Conservation (phyloP, 2,329 filamentous ascomycete species). For the Aspergillus aculeatinus region DNA sequence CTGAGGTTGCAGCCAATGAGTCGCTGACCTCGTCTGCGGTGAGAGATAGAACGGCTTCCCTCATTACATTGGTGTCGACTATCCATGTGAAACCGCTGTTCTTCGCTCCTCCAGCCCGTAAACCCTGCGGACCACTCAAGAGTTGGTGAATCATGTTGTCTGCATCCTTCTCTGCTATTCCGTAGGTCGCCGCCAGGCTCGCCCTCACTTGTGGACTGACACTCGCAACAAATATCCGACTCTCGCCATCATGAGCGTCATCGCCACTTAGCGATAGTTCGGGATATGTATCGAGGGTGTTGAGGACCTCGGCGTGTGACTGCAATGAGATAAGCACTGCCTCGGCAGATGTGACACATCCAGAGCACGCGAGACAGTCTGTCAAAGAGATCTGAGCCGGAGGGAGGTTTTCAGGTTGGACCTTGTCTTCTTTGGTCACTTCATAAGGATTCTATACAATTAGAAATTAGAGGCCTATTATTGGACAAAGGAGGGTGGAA, state of each 20-base stretch:
- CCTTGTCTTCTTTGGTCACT: conserved; percentile 88
- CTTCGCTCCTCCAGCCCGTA: conserved; percentile 68
- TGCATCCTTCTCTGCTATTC: conserved; percentile 69
- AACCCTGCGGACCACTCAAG: conserved; percentile 66
- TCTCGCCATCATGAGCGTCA: conserved; percentile 40
- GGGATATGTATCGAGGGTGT: conserved; percentile 67
- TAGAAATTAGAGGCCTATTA: conserved; percentile 21
- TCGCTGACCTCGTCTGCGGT: conserved; percentile 69
- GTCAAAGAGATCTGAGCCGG: conserved; percentile 93
- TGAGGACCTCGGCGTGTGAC: conserved; percentile 87
- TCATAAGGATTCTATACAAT: conserved; percentile 63
- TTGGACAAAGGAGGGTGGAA: conserved; percentile 3
- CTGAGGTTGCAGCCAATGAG: conserved; percentile 23
- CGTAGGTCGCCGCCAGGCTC: conserved; percentile 81
- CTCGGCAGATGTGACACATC: conserved; percentile 95
- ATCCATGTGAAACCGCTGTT: conserved; percentile 84
- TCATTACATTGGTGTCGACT: conserved; percentile 80
- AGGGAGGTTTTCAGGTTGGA: conserved; percentile 56
- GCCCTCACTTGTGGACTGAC: conserved; percentile 89
- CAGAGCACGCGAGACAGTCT: conserved; percentile 95
- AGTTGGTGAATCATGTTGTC: conserved; percentile 81
- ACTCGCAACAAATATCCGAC: conserved; percentile 83
- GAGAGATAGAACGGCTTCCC: conserved; percentile 79
- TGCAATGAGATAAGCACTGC: conserved; percentile 94
- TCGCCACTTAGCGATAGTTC: conserved; percentile 38